Evolutionary conservation across 2,329 filamentous ascomycete species (phyloP), one percentile per base, ranked within the genome.

Genomic region (Endothia cerciana): DNA sequence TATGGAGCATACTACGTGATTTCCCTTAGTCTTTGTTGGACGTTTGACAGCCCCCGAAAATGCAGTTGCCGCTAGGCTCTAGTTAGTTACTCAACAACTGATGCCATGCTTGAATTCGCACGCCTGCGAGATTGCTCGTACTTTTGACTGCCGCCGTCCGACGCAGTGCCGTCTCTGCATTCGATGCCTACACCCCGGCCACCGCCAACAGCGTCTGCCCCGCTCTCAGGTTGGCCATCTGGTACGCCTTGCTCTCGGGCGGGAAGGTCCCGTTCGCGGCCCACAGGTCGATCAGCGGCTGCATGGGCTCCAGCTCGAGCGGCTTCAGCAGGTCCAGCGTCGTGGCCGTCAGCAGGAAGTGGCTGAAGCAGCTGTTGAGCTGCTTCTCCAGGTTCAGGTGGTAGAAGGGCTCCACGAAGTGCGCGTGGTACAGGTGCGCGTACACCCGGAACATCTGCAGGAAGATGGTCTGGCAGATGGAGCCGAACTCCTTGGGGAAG

Each of bases 361-460:
- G 89, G 65, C 88, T 88, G 73, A 91, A 91, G 76, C 88, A 90
- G 76, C 88, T 90, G 79, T 91, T 91, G 65, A 91, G 81, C 72
- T 90, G 87, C 72, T 90, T 87, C 74, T 87, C 85, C 33, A 87
- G 78, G 77, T 87, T 89, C 69, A 91, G 83, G 73, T 91, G 87
- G 78, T 89, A 91, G 77, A 90, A 91, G 8, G 89, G 89, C 66
- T 89, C 87, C 69, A 87, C 78, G 77, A 89, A 96, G 78, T 96
- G 92, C 67, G 91, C 90, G 82, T 93, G 94, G 81, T 96, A 96
- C 68, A 96, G 87, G 78, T 96, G 92, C 56, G 92, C 90, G 74
- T 96, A 96, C 71, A 94, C 92, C 65, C 92, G 89, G 81, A 96
- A 94, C 87, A 96, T 95, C 78, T 94, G 92, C 73, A 91, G 88